Percentiles rank a stretch among this genome's conserved stretches.
phyloP scores from a whole-genome alignment of 257 asterid genomes.

The Solanum rostratum region DNA sequence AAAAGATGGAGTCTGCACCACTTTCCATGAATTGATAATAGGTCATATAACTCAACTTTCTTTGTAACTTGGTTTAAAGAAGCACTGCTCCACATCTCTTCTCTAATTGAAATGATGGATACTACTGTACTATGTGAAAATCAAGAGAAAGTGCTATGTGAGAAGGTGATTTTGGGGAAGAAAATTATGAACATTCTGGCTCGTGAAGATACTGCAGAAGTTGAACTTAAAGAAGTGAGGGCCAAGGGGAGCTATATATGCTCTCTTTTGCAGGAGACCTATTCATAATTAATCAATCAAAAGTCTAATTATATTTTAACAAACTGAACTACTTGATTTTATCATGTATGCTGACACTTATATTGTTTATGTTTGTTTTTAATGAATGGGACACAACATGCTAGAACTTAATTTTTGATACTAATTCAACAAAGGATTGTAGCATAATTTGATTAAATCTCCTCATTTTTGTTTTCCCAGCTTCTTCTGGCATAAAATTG shows the following conservation, averaged over 20 bases:
- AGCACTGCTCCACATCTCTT: constrained; percentile 18
- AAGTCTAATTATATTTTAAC: neutral
- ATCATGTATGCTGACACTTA: neutral
- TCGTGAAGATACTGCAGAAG: constrained; percentile 21
- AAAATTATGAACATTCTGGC: constrained; percentile 22
- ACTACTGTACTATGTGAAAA: constrained; percentile 7
- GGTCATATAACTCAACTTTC: constrained; percentile 15
- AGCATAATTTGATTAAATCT: no score
- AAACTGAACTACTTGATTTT: neutral
- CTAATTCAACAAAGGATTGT: no score
- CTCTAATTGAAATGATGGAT: constrained; percentile 27
- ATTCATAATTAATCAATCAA: neutral
- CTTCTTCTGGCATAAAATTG: no score
- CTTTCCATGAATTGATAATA: constrained; percentile 7
- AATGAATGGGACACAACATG: neutral
- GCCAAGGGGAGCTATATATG: constrained; percentile 20
- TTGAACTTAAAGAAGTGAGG: constrained; percentile 21
- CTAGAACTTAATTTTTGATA: neutral
- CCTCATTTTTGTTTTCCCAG: no score
- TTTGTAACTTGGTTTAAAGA: constrained; percentile 9
- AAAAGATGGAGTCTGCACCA: no score
- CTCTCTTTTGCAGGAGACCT: constrained; percentile 27
- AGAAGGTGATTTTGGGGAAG: constrained; percentile 19
- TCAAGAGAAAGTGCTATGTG: constrained; percentile 14
- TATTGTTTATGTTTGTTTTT: neutral